Evolutionary conservation across 495 filamentous ascomycete species (phyloP).

Genomic region (Trichoderma orchidacearum): DNA sequence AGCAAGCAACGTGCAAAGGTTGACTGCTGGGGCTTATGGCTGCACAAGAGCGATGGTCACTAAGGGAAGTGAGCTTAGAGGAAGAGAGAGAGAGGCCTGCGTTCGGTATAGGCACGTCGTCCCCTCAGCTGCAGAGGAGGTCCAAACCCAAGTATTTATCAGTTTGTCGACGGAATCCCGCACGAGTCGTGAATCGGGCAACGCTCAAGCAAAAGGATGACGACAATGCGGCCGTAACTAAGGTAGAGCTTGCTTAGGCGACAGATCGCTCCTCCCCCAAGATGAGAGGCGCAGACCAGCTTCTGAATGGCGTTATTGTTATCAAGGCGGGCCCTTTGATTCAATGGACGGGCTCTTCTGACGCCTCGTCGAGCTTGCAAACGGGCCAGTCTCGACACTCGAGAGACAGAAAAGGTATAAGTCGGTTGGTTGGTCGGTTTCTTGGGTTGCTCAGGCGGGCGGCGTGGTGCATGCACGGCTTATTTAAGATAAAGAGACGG

Average conservation of each 20-base stretch:
- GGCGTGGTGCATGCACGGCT: background rate
- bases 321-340: background rate
- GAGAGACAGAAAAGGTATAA: background rate
- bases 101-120: too few species aligned
- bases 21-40: background rate
- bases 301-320: background rate
- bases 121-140: too few species aligned
- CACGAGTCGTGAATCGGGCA: background rate
- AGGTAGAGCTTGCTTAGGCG: too few species aligned
- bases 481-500: background rate
- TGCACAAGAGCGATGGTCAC: background rate
- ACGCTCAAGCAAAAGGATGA: background rate
- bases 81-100: too few species aligned
- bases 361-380: too few species aligned
- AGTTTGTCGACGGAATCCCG: background rate
- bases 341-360: too few species aligned
- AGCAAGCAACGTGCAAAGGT: background rate
- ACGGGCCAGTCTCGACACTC: too few species aligned
- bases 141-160: background rate
- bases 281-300: too few species aligned
- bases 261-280: background rate
- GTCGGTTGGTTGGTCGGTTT: conserved; percentile 1
- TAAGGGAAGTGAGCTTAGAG: too few species aligned
- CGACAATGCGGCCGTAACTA: background rate
- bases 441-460: background rate